Conservation (phyloP, 2,329 filamentous ascomycete genomes). For the Cyclaneusma minus region DNA sequence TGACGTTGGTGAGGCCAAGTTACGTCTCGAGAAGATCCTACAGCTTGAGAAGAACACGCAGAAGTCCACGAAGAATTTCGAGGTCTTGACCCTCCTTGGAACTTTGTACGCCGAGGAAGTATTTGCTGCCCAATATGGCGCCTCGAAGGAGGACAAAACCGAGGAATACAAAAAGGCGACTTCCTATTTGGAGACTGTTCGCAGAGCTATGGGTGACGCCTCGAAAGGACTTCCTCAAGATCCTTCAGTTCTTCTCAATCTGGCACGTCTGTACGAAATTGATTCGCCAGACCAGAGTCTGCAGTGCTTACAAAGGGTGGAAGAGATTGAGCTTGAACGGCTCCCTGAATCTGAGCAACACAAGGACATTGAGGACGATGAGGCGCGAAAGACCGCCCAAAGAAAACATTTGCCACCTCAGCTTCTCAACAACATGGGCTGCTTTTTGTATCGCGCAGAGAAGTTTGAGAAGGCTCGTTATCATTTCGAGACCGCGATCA, state of each 20-base stretch:
- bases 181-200: constrained; percentile 67
- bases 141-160: constrained; percentile 73
- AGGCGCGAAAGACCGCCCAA: constrained; percentile 41
- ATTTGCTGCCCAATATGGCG: constrained; percentile 58
- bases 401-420: constrained; percentile 76
- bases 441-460: constrained; percentile 82
- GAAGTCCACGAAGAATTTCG: no score
- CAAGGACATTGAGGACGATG: constrained; percentile 41
- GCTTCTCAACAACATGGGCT: constrained; percentile 92
- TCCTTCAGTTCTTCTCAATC: constrained; percentile 75
- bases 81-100: constrained; percentile 84
- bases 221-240: constrained; percentile 74
- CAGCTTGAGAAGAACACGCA: constrained; percentile 57
- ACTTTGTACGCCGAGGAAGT: constrained; percentile 91
- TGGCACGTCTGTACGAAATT: constrained; percentile 78
- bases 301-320: constrained; percentile 81
- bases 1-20: constrained; percentile 82
- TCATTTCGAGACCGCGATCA: constrained; percentile 82
- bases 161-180: constrained; percentile 78
- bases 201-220: constrained; percentile 80
- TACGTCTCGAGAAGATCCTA: constrained; percentile 85
- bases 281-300: constrained; percentile 81
- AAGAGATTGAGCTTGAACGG: constrained; percentile 73
- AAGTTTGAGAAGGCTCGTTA: constrained; percentile 67
- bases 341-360: constrained; percentile 56